phyloP scores from a whole-genome alignment of 805 yeast species.

The Metschnikowia sp. region DNA sequence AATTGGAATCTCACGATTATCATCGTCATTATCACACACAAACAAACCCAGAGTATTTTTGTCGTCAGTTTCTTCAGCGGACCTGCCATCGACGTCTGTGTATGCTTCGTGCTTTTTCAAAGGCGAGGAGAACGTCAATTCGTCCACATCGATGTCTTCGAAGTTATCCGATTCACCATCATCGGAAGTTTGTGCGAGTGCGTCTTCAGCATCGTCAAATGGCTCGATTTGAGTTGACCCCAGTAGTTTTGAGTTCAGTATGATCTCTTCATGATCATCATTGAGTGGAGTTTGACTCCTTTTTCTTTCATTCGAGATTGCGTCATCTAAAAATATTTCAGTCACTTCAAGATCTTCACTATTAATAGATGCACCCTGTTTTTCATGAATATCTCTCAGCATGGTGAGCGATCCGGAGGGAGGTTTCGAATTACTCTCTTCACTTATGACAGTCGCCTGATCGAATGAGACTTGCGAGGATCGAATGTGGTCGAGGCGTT shows the following conservation, averaged over 20 bases:
- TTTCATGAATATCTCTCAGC: no score
- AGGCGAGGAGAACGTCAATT: slow-evolving; percentile 2
- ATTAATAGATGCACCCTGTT: no score
- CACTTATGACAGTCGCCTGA: not conserved
- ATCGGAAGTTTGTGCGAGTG: no score
- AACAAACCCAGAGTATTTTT: not conserved
- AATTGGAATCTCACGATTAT: not conserved
- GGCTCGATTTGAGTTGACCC: no score
- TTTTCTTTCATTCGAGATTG: not conserved
- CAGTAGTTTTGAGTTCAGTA: no score
- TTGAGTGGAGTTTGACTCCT: not conserved
- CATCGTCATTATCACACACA: not conserved
- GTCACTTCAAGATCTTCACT: slow-evolving; percentile 1
- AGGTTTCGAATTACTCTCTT: no score
- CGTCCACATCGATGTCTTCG: slow-evolving; percentile 3
- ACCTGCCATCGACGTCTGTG: not conserved
- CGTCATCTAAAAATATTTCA: not conserved
- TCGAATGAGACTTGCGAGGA: slow-evolving; percentile 15
- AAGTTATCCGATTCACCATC: slow-evolving; percentile 1
- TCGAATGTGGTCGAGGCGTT: slow-evolving; percentile 11
- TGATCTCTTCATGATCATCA: no score
- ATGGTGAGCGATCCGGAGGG: no score
- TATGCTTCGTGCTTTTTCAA: not conserved
- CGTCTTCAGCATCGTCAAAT: no score
- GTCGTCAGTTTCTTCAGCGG: not conserved